These are phyloP conservation scores for Thalassiosira pacifica DNA, from an alignment of 352 stramenopile species.

Conservation along the genomic window DNA sequence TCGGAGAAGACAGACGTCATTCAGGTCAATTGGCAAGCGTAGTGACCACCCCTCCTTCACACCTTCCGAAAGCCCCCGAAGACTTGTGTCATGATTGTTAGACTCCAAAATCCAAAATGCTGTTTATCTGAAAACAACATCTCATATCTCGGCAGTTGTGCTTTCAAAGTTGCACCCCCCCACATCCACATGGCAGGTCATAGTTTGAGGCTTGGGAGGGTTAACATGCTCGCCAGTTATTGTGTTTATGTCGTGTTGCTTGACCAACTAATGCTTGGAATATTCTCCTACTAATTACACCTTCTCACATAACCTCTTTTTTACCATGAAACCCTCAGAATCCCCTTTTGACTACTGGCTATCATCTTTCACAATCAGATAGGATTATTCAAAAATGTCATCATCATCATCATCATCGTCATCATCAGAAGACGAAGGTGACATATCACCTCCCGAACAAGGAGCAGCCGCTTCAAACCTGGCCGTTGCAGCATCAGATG, in stretches of 20 bases:
- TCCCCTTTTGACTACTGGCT: background rate
- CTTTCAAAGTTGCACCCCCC: no score
- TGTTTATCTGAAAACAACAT: no score
- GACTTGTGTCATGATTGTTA: background rate
- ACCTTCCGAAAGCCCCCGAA: background rate
- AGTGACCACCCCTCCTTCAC: background rate
- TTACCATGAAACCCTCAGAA: background rate
- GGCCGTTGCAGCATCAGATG: background rate
- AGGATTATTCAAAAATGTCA: background rate
- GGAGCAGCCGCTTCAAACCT: background rate
- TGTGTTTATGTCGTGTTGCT: no score
- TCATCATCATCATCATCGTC: background rate
- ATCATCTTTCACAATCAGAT: background rate
- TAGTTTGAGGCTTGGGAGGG: no score
- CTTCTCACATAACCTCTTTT: background rate
- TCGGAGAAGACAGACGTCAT: slow-evolving; percentile 49
- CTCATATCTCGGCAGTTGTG: no score
- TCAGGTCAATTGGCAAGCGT: background rate
- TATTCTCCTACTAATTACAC: no score
- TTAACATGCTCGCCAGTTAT: no score
- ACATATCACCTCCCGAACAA: background rate
- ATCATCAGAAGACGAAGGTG: slow-evolving; percentile 11
- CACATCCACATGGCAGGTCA: no score
- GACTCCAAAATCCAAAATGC: no score
- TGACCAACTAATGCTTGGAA: no score